Evolutionary conservation across 2,329 filamentous ascomycete genomes (phyloP), one percentile per base, ranked within the genome.

Genomic region (Zymoseptoria ardabiliae): DNA sequence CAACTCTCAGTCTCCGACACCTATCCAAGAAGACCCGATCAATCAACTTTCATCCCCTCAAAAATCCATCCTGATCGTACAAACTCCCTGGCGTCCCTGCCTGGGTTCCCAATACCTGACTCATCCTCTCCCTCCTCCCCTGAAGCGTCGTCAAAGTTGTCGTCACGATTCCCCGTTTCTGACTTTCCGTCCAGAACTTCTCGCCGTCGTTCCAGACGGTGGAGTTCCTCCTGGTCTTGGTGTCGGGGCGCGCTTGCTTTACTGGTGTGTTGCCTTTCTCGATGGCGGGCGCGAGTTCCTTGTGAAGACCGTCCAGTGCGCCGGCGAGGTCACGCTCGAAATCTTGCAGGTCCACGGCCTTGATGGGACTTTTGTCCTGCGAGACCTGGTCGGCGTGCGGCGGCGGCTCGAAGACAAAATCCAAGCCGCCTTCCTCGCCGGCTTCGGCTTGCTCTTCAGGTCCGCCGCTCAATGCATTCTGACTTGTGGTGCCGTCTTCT

Each of bases 11-110:
- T 28, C 25, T 28, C 25, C 9, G 8, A 1, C 25, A 9, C 25
- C 25, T 28, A 9, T 28, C 25, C 25, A 28, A 28, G 25, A 28
- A 28, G 25, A 28, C 25, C 25, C 1, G 9, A 8, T 28, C n/a
- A n/a, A 28, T 28, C 25, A 2, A 28, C 25, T 9, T 9, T 28
- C 58, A 64, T 22, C 63, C 63, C 60, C 55, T 68, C 66, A 74
- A 65, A 64, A 75, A 74, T 11, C 73, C 73, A 56, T 72, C 66
- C n/a, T 62, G 65, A 66, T 80, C 78, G 65, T 80, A 81, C 63
- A 79, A 65, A 68, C 78, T 80, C 56, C 68, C 75, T 41, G 76
- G 77, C 53, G 76, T 79, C n/a, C 70, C 69, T 53, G 58, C 54
- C n/a, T 50, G 30, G 57, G 53, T 20, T 19, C 23, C 23, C 58